phyloP scores from a whole-genome alignment of 495 filamentous ascomycete genomes.

The Trichoderma virens region DNA sequence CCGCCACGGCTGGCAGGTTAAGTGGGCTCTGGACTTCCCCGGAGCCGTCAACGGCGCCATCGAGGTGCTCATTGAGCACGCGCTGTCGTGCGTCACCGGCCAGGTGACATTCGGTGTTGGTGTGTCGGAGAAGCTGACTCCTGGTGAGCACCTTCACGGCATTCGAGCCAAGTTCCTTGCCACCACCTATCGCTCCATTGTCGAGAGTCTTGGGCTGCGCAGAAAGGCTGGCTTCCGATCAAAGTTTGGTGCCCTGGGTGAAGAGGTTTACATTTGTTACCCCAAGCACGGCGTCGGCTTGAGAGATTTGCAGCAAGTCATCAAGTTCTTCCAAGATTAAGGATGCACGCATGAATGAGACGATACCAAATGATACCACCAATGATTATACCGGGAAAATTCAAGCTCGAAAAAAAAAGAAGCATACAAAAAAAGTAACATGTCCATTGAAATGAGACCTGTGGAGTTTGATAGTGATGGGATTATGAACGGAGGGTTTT shows the following conservation, averaged over 20 bases:
- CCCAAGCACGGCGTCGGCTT: conserved; percentile 72
- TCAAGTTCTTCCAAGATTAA: conserved; percentile 79
- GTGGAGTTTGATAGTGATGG: not conserved
- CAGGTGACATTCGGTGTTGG: conserved; percentile 75
- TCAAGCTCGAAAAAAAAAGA: too few species aligned
- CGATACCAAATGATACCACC: not conserved
- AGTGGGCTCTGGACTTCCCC: conserved; percentile 82
- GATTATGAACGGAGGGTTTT: not conserved
- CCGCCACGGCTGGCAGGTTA: conserved; percentile 75
- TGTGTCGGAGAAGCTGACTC: conserved; percentile 56
- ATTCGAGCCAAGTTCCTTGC: conserved; percentile 64
- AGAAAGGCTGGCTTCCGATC: conserved; percentile 81
- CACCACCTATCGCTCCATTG: conserved; percentile 68
- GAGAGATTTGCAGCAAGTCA: conserved; percentile 62
- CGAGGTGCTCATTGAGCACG: conserved; percentile 67
- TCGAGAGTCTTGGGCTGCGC: conserved; percentile 67
- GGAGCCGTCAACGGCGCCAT: conserved; percentile 70
- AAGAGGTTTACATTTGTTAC: conserved; percentile 75
- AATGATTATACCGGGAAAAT: not conserved
- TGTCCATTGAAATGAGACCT: not conserved
- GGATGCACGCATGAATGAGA: not conserved
- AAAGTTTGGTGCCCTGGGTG: conserved; percentile 72
- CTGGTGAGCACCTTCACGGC: conserved; percentile 69
- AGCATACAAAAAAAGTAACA: not conserved
- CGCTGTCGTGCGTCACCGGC: conserved; percentile 60